Evolutionary conservation across 2,329 filamentous ascomycete species (phyloP).

Genomic region (Diaporthe capsici): DNA sequence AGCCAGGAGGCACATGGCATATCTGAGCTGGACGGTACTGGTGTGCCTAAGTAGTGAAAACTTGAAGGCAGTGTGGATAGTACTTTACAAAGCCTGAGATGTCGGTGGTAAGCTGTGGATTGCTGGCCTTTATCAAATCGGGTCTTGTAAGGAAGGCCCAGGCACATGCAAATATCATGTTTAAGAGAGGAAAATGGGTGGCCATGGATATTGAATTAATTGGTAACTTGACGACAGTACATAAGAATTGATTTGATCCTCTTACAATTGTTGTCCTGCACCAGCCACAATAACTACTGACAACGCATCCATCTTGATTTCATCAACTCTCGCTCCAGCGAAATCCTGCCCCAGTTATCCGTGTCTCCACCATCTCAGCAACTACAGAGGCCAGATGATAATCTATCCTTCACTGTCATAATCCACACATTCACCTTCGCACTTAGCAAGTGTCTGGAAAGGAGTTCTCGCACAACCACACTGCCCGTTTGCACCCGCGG

Average conservation of each 20-base stretch:
- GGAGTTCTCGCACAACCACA: not conserved
- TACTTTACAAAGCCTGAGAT: not conserved
- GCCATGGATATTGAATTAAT: not conserved
- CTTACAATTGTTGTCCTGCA: not conserved
- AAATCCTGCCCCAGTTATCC: no score
- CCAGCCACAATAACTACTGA: not conserved
- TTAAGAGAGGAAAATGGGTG: no score
- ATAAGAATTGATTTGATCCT: not conserved
- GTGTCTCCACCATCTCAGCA: not conserved
- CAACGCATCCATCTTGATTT: not conserved
- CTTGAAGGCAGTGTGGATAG: not conserved
- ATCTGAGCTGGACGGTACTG: constrained; percentile 4
- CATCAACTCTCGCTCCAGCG: no score
- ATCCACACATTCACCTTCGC: not conserved
- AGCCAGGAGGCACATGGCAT: not conserved
- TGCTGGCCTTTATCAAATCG: no score
- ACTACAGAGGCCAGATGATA: not conserved
- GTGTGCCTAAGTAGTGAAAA: not conserved
- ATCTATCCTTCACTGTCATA: no score
- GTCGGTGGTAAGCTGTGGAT: no score
- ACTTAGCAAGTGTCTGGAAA: not conserved
- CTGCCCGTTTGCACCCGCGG: rapidly evolving
- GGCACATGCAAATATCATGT: not conserved
- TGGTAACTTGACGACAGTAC: not conserved
- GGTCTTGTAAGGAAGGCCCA: no score